Evolutionary conservation across 2,329 filamentous ascomycete species (phyloP).

Genomic region (Colletotrichum cordylinicola): DNA sequence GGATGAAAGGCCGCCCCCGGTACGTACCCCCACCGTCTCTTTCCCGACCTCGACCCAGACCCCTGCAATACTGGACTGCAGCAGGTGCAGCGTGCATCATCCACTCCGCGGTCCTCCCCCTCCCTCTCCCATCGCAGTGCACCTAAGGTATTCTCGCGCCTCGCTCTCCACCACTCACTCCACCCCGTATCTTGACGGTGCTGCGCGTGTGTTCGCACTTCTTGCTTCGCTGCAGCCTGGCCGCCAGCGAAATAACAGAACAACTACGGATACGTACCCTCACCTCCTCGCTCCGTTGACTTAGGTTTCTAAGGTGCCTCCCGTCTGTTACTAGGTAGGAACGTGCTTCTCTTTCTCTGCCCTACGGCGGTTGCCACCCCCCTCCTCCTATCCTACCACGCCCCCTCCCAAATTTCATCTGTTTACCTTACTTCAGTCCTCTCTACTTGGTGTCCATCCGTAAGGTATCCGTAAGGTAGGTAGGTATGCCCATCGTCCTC

Average conservation of each 20-base stretch:
- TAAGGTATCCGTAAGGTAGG: too few relatives aligned
- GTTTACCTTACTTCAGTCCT: not conserved
- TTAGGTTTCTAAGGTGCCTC: not conserved
- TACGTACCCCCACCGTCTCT: slow-evolving; percentile 17
- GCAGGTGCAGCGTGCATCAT: not conserved
- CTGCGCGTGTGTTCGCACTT: not conserved
- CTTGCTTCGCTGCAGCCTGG: not conserved
- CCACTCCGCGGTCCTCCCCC: not conserved
- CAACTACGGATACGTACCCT: not conserved
- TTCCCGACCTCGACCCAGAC: not conserved
- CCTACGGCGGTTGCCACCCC: not conserved
- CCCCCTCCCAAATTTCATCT: not conserved
- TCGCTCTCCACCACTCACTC: not conserved
- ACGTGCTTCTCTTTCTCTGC: not conserved
- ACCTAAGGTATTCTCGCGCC: not conserved
- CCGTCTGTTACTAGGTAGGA: not conserved
- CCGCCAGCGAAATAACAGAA: not conserved
- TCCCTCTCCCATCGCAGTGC: not conserved
- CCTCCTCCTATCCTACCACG: not conserved
- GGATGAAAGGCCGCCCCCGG: not conserved
- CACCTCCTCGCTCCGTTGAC: not conserved
- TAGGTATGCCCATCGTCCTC: not conserved
- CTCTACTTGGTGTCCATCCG: not conserved
- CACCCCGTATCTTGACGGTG: not conserved
- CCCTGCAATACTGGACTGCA: not conserved